Evolutionary conservation across 2,329 filamentous ascomycete genomes (phyloP).

Genomic region (Neofusicoccum cordaticola): DNA sequence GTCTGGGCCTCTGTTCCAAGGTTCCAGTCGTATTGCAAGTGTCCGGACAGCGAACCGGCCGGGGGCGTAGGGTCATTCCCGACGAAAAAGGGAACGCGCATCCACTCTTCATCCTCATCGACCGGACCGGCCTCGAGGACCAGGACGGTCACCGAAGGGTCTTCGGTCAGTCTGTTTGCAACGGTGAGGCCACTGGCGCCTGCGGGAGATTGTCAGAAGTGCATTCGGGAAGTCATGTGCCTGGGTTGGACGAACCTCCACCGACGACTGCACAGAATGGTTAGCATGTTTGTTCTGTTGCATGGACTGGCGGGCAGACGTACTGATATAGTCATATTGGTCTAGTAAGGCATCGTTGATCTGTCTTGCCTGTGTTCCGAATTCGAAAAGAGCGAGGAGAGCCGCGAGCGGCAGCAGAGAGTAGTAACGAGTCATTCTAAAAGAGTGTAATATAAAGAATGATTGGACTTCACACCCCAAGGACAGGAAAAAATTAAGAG

Average conservation of each 20-base stretch:
- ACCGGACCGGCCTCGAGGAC: slow-evolving; percentile 30
- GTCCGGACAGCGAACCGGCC: slow-evolving; percentile 28
- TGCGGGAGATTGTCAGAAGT: not conserved
- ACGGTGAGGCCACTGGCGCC: slow-evolving; percentile 19
- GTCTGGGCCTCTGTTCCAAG: slow-evolving; percentile 29
- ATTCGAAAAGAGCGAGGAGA: not conserved
- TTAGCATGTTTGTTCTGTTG: not conserved
- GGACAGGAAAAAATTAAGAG: slow-evolving; percentile 3
- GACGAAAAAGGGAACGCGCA: slow-evolving; percentile 10
- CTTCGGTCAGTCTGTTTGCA: slow-evolving; percentile 30
- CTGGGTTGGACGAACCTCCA: not conserved
- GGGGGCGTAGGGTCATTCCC: slow-evolving; percentile 21
- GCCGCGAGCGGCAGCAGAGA: slow-evolving; percentile 6
- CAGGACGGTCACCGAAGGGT: slow-evolving; percentile 27
- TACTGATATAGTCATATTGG: slow-evolving; percentile 13
- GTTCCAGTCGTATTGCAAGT: slow-evolving; percentile 33
- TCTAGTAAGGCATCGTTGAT: slow-evolving; percentile 9
- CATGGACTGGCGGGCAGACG: not conserved
- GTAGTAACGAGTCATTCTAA: slow-evolving; percentile 9
- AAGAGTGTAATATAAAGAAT: not conserved
- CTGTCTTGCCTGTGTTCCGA: not conserved
- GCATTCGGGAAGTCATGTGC: not conserved
- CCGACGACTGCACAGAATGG: not conserved
- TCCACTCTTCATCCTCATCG: slow-evolving; percentile 24
- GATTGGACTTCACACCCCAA: not conserved